These are phyloP conservation scores for Fusarium proliferatum DNA, from an alignment of 2,329 filamentous ascomycete genomes.

Conservation along the genomic window DNA sequence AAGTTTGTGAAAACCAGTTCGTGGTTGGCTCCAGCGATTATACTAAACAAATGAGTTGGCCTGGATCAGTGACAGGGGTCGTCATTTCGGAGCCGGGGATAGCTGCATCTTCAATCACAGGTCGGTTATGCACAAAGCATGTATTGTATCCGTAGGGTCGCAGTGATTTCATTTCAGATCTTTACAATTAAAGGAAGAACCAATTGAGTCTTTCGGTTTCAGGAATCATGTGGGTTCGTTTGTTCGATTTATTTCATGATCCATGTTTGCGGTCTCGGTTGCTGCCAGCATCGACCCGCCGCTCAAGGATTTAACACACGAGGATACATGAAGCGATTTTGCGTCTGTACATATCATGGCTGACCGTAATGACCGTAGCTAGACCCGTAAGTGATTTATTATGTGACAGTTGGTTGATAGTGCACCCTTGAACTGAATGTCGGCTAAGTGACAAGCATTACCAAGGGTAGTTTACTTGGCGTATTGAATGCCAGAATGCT, in stretches of 20 bases:
- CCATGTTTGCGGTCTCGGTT: constrained; percentile 7
- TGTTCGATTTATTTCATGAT: constrained; percentile 6
- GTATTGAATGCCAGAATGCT: background rate
- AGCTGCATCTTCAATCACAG: constrained; percentile 18
- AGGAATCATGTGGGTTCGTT: background rate
- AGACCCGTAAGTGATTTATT: background rate
- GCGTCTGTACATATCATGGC: background rate
- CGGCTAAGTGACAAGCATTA: background rate
- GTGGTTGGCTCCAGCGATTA: constrained; percentile 7
- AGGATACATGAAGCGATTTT: background rate
- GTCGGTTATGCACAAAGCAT: constrained; percentile 15
- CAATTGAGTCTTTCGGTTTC: constrained; percentile 10
- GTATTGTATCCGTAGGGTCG: background rate
- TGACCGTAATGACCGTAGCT: constrained; percentile 11
- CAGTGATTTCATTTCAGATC: background rate
- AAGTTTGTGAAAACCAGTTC: constrained; percentile 1
- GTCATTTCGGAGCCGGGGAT: constrained; percentile 17
- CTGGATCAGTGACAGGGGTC: constrained; percentile 19
- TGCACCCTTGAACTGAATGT: background rate
- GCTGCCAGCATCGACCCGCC: constrained; percentile 2
- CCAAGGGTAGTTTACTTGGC: background rate
- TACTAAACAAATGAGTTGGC: constrained; percentile 21
- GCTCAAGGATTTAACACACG: background rate
- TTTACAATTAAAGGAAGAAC: background rate
- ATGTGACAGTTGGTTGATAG: background rate